These are phyloP conservation scores for Nectriaceae sp. DNA, from an alignment of 2,329 filamentous ascomycete genomes.

Conservation along the genomic window DNA sequence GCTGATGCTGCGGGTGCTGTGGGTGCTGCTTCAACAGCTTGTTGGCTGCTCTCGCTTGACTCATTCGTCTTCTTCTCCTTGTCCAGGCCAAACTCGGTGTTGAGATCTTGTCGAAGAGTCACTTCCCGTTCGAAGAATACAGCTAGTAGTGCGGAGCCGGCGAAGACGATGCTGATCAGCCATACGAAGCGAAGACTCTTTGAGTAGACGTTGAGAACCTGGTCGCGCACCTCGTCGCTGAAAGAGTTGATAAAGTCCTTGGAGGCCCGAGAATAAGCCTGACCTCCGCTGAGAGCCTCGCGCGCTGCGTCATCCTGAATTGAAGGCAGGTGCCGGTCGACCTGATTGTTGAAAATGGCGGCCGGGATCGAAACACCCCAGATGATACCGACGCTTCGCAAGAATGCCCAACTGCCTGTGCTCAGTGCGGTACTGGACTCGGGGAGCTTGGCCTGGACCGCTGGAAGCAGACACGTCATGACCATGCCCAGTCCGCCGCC, in stretches of 20 bases:
- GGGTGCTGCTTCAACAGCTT: neutral
- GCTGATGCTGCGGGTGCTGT: too few relatives aligned
- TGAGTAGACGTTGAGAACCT: neutral
- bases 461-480: neutral
- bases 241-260: neutral
- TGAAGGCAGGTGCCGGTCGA: neutral
- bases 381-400: slow-evolving; percentile 1
- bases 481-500: neutral
- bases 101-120: neutral
- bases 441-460: neutral
- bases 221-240: neutral
- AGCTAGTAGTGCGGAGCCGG: neutral
- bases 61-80: neutral
- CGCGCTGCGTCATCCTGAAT: neutral
- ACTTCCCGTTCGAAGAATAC: neutral
- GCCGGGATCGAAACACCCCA: slow-evolving; percentile 1
- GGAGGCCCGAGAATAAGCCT: neutral
- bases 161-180: neutral
- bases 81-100: neutral
- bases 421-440: neutral
- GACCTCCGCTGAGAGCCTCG: neutral
- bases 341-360: neutral
- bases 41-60: neutral
- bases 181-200: neutral
- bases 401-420: neutral